Percentiles rank a stretch among this genome's conserved stretches.
These are phyloP conservation scores for Lasiosphaeria ovina DNA, from an alignment of 495 filamentous ascomycete species.

Conservation along the genomic window DNA sequence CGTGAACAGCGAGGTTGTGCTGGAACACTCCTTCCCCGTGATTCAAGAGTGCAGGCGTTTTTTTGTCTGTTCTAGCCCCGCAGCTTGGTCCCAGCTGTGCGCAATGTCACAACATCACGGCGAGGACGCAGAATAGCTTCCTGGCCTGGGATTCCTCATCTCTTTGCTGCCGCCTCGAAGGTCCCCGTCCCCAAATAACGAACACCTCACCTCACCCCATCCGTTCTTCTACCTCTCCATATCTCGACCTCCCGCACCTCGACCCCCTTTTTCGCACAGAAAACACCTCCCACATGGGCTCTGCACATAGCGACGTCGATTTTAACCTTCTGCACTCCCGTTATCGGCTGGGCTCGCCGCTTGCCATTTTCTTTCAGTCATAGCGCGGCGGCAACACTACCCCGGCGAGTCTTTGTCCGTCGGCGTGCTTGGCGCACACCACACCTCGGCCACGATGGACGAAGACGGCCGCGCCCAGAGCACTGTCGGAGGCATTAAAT, in stretches of 20 bases:
- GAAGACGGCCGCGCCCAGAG: slow-evolving; percentile 37
- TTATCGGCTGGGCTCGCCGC: background rate
- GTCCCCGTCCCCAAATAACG: background rate
- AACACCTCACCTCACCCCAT: background rate
- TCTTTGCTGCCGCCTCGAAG: background rate
- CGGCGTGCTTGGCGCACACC: slow-evolving; percentile 12
- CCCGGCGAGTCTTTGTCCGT: slow-evolving; percentile 1
- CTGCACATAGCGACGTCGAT: slow-evolving; percentile 5
- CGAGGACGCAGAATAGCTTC: slow-evolving; percentile 29
- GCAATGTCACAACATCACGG: slow-evolving; percentile 27
- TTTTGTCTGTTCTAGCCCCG: too few relatives aligned
- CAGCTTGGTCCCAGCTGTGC: too few relatives aligned
- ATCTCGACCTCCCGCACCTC: background rate
- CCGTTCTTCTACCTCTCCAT: background rate
- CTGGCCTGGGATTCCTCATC: background rate
- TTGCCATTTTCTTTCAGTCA: background rate
- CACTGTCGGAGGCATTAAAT: slow-evolving; percentile 29
- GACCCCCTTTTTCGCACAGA: background rate
- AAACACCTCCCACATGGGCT: slow-evolving; percentile 16
- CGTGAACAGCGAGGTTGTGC: too few relatives aligned
- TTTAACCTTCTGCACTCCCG: slow-evolving; percentile 5
- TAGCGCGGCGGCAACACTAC: background rate
- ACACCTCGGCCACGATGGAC: slow-evolving; percentile 34
- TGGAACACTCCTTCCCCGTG: too few relatives aligned
- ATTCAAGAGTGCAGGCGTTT: too few relatives aligned